A percentile compares a stretch with the other conserved stretches of the same genome.
Evolutionary conservation across 495 filamentous ascomycete species (phyloP).

Genomic region (Aspergillus funiculosus): DNA sequence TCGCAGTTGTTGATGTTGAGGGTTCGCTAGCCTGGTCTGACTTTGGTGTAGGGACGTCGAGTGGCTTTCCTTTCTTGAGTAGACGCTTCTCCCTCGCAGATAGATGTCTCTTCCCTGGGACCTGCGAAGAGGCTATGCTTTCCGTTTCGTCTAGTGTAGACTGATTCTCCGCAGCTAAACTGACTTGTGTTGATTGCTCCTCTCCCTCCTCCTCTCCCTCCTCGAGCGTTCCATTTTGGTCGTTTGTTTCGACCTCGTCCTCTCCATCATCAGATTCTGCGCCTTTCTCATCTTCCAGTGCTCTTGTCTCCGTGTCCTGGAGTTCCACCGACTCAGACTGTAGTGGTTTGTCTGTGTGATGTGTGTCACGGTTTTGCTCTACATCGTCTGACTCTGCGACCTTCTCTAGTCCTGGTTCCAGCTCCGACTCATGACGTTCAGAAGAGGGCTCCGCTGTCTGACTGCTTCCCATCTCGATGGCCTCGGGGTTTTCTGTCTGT

Average conservation of each 20-base stretch:
- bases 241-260: conserved; percentile 23
- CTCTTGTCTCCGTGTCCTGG: conserved; percentile 31
- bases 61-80: conserved; percentile 40
- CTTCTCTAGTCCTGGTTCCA: conserved; percentile 12
- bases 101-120: conserved; percentile 35
- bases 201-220: conserved; percentile 19
- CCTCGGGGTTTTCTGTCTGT: conserved; percentile 6
- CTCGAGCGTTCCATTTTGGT: conserved; percentile 16
- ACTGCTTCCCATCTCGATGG: background rate
- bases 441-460: background rate
- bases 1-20: conserved; percentile 3
- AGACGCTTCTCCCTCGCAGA: conserved; percentile 47
- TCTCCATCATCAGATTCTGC: conserved; percentile 28
- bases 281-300: conserved; percentile 22
- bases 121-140: conserved; percentile 17
- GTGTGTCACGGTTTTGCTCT: conserved; percentile 20
- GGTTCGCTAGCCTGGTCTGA: conserved; percentile 10
- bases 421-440: conserved; percentile 6
- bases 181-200: no score
- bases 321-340: conserved; percentile 26
- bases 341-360: conserved; percentile 26
- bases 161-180: conserved; percentile 13
- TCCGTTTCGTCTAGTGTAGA: conserved; percentile 3
- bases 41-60: conserved; percentile 18
- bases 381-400: conserved; percentile 28